Conservation (phyloP, 768 basidiomycete genomes). For the Grammothele lineata region DNA sequence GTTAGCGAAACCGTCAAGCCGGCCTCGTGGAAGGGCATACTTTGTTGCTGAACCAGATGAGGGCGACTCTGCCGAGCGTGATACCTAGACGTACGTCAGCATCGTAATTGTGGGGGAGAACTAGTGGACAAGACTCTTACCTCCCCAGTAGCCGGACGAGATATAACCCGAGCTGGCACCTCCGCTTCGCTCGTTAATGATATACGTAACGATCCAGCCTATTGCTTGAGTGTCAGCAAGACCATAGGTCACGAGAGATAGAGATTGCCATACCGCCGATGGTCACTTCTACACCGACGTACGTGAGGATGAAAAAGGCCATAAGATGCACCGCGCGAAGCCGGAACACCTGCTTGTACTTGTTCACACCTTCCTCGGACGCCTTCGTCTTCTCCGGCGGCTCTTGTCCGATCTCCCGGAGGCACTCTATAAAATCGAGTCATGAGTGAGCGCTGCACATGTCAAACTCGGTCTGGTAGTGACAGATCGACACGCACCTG, state of each 20-base stretch:
- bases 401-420: conserved; percentile 25
- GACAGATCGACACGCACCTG: conserved; percentile 26
- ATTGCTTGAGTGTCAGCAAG: not conserved
- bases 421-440: not conserved
- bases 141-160: conserved; percentile 39
- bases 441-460: not conserved
- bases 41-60: conserved; percentile 46
- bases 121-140: conserved; percentile 7
- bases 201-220: conserved; percentile 46
- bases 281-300: conserved; percentile 40
- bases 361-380: conserved; percentile 24
- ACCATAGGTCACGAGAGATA: not conserved
- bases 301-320: conserved; percentile 35
- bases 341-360: conserved; percentile 32
- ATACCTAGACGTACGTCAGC: conserved; percentile 28
- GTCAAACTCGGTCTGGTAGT: no score
- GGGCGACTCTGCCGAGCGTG: conserved; percentile 46
- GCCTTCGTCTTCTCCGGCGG: conserved; percentile 26
- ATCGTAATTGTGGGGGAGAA: not conserved
- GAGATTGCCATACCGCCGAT: conserved; percentile 31
- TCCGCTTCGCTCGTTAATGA: conserved; percentile 35
- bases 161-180: conserved; percentile 37
- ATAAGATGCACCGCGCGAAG: conserved; percentile 33
- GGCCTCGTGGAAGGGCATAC: no score
- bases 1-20: no score